Conservation (phyloP, 2,329 filamentous ascomycete species). For the Exophiala sideris region DNA sequence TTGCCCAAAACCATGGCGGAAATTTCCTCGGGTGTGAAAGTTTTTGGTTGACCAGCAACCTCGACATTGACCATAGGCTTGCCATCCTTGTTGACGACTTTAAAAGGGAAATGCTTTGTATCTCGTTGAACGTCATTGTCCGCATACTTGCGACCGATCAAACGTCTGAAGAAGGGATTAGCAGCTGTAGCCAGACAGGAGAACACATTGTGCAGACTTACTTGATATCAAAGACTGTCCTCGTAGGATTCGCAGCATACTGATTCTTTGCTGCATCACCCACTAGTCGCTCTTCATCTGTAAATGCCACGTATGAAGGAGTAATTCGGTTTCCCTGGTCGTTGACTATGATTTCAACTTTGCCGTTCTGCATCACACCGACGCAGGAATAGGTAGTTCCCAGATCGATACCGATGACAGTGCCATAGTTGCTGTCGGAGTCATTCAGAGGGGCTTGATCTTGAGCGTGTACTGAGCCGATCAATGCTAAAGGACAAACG, state of each 20-base stretch:
- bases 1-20: slow-evolving; percentile 65
- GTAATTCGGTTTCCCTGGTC: slow-evolving; percentile 97
- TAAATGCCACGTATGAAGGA: slow-evolving; percentile 92
- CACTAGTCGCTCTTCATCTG: slow-evolving; percentile 92
- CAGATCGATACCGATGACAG: slow-evolving; percentile 92
- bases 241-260: slow-evolving; percentile 72
- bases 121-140: slow-evolving; percentile 89
- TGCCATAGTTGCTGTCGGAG: slow-evolving; percentile 63
- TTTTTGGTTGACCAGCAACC: slow-evolving; percentile 56
- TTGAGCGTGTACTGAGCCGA: slow-evolving; percentile 69
- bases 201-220: slow-evolving; percentile 48
- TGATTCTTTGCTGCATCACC: slow-evolving; percentile 98
- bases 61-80: slow-evolving; percentile 79
- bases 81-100: slow-evolving; percentile 81
- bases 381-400: slow-evolving; percentile 86
- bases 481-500: slow-evolving; percentile 76
- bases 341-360: slow-evolving; percentile 93
- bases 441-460: slow-evolving; percentile 65
- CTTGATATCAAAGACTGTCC: slow-evolving; percentile 81
- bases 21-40: slow-evolving; percentile 64
- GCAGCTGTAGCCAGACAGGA: not conserved
- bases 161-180: slow-evolving; percentile 54
- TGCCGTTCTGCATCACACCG: slow-evolving; percentile 92
- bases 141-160: slow-evolving; percentile 78
- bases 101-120: slow-evolving; percentile 98